These are phyloP conservation scores for Curvularia lunata DNA, from an alignment of 2,329 filamentous ascomycete species.

Conservation along the genomic window DNA sequence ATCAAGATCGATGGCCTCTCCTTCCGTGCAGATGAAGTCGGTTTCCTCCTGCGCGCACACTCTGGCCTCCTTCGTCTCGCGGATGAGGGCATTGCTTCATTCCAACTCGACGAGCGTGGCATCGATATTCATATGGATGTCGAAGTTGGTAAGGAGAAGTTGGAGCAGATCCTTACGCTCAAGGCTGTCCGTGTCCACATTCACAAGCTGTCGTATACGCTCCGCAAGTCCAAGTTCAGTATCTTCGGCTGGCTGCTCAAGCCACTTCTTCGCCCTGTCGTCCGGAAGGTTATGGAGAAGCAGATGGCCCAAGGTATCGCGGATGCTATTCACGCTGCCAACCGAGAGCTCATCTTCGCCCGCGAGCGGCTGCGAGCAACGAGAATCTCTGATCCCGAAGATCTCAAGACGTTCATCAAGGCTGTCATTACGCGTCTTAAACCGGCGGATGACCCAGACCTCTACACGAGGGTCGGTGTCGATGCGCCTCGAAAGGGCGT, in stretches of 20 bases:
- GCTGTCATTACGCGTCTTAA: constrained; percentile 79
- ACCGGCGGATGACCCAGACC: constrained; percentile 74
- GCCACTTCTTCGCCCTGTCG: constrained; percentile 79
- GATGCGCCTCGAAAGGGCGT: constrained; percentile 66
- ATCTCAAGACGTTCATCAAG: constrained; percentile 80
- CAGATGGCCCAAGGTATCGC: constrained; percentile 76
- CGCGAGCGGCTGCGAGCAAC: constrained; percentile 86
- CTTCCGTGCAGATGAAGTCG: constrained; percentile 82
- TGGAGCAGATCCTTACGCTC: constrained; percentile 83
- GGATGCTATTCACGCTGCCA: constrained; percentile 72
- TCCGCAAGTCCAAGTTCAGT: constrained; percentile 76
- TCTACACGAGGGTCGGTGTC: constrained; percentile 76
- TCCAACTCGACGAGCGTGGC: constrained; percentile 83
- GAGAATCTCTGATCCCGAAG: constrained; percentile 78
- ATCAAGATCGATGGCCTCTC: constrained; percentile 84
- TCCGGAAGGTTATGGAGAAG: constrained; percentile 79
- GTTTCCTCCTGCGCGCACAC: constrained; percentile 86
- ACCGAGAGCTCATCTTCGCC: constrained; percentile 86
- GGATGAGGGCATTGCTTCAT: constrained; percentile 84
- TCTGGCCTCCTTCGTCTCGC: constrained; percentile 74
- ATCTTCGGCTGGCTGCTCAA: constrained; percentile 84
- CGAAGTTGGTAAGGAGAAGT: constrained; percentile 76
- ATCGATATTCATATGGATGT: constrained; percentile 86
- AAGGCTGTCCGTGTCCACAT: constrained; percentile 78
- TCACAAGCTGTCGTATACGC: constrained; percentile 82